Percentiles rank a stretch among this genome's conserved stretches.
phyloP scores from a whole-genome alignment of 257 asterid species.

The Pogostemon cablin region DNA sequence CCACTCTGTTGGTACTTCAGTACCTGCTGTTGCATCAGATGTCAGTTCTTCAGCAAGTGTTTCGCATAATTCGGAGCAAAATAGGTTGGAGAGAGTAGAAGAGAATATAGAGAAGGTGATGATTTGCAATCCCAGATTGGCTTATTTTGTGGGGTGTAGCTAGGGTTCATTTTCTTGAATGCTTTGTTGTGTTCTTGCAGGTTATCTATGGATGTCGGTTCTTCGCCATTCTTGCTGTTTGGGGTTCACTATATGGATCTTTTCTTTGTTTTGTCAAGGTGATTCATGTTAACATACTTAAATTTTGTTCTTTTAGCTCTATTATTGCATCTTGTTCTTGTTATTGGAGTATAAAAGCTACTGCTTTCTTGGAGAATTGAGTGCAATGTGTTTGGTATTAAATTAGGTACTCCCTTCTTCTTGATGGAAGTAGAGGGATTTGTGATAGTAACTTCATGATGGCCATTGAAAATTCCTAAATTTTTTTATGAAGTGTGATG shows the following conservation, averaged over 20 bases:
- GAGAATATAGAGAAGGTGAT: slow-evolving; percentile 67
- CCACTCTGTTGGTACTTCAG: slow-evolving; percentile 23
- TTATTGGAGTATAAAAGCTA: background rate
- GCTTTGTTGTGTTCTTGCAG: slow-evolving; percentile 40
- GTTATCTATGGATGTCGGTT: slow-evolving; percentile 79
- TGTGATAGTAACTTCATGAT: no score
- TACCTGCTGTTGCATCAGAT: slow-evolving; percentile 42
- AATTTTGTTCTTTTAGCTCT: background rate
- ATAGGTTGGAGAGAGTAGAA: slow-evolving; percentile 46
- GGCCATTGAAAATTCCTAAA: background rate
- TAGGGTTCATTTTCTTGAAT: background rate
- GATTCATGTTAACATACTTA: background rate
- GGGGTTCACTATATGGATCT: slow-evolving; percentile 86
- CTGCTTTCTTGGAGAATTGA: background rate
- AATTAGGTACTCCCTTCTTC: background rate
- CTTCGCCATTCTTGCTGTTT: slow-evolving; percentile 89
- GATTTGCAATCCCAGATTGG: background rate
- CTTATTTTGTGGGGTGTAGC: background rate
- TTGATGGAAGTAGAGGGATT: background rate
- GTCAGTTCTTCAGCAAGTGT: slow-evolving; percentile 42
- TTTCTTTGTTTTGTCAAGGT: slow-evolving; percentile 88
- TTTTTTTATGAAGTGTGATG: background rate
- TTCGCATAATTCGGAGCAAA: slow-evolving; percentile 29
- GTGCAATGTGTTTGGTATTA: background rate
- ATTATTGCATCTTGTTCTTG: slow-evolving; percentile 12